These are phyloP conservation scores for Aspergillus novofumigatus DNA, from an alignment of 2,329 filamentous ascomycete species.

Conservation along the genomic window DNA sequence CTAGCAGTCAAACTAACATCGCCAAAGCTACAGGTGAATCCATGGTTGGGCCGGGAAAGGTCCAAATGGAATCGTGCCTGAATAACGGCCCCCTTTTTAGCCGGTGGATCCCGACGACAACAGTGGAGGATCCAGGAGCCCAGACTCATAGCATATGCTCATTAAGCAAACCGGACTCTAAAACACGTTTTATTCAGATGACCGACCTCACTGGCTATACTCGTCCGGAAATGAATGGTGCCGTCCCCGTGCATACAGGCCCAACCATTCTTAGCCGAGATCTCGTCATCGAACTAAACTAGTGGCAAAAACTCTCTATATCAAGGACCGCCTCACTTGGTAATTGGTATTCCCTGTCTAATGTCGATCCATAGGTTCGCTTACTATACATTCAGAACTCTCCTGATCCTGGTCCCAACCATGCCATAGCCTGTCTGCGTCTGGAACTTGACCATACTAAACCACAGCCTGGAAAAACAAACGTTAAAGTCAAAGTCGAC, in stretches of 20 bases:
- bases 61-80: neutral
- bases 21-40: neutral
- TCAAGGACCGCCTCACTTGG: too few species aligned
- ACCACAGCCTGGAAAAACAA: neutral
- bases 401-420: neutral
- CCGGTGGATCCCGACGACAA: neutral
- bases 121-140: neutral
- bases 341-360: too few species aligned
- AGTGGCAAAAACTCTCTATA: too few species aligned
- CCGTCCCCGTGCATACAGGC: too few species aligned
- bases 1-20: neutral
- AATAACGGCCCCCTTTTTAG: neutral
- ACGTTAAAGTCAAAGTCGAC: neutral
- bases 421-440: too few species aligned
- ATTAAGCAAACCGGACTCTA: too few species aligned
- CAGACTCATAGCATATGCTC: neutral
- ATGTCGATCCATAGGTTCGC: too few species aligned
- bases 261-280: too few species aligned
- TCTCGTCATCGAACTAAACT: too few species aligned
- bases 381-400: neutral
- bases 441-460: neutral
- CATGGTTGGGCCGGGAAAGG: neutral
- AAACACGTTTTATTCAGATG: too few species aligned
- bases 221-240: too few species aligned
- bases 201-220: too few species aligned